Base-by-base conservation (phyloP, 192 early-diverging fungal species). In the Haplosporangium gracile region DNA sequence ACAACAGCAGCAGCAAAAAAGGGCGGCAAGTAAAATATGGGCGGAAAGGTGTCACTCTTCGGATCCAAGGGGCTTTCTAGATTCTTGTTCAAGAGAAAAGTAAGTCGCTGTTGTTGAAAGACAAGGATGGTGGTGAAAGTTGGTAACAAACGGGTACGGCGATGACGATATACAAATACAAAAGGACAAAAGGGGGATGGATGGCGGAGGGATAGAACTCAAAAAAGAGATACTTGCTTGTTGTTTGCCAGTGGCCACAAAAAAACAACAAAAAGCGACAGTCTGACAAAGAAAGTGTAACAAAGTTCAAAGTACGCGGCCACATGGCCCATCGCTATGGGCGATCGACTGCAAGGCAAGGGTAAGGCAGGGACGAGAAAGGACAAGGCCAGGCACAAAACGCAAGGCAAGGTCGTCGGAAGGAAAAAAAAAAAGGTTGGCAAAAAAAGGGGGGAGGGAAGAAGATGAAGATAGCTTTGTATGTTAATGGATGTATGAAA, bases 291-390 rank as follows among this genome's bases (percentile, higher is more conserved):
- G 60, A 65, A 11, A 32, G 60, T 13, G 29, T 32, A 65, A 65
- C 60, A 65, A 65, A 65, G 60, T 65, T 65, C 60, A 65, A 65
- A 32, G 60, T 65, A 32, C 60, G 60, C 60, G 11, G 29, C 60
- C 60, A 65, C 60, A 65, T 65, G 60, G 60, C 60, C 60, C 29
- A 32, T 65, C 60, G 60, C 60, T 65, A 11, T 65, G 60, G 38
- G 42, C 26, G 71, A 13, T 72, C 42, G 45, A 47, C n/a, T 40
- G 40, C 26, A 32, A 43, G 42, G 36, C 43, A 43, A 71, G 16
- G 70, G 40, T 40, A 45, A 72, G 42, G 42, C 42, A 51, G 5
- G 16, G 20, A 16, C 49, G 5, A 51, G 49, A 51, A 49, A 51
- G 49, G 16, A 51, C 49, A 65, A 65, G 60, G 26, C 60, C n/a